Evolutionary conservation across 331 rosid species (phyloP).

Genomic region (Quercus phellos): DNA sequence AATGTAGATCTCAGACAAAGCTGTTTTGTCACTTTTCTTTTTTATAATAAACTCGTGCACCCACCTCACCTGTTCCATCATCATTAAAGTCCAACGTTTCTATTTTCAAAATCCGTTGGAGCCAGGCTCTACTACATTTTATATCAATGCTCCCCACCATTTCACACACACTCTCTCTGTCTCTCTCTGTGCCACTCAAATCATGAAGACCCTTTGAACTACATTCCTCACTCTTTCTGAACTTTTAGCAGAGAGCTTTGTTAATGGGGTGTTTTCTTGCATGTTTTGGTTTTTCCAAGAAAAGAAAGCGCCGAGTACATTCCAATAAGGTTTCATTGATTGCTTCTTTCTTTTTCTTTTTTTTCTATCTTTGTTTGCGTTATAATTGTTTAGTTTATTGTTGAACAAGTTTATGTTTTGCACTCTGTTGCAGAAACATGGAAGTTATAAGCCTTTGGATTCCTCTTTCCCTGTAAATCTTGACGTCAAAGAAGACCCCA

Average conservation of each 20-base stretch:
- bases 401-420: neutral
- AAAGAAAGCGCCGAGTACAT: conserved; percentile 48
- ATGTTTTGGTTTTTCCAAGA: conserved; percentile 67
- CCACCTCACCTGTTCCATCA: conserved; percentile 20
- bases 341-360: neutral
- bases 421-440: conserved; percentile 45
- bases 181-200: conserved; percentile 1
- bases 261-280: conserved; percentile 81
- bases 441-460: conserved; percentile 48
- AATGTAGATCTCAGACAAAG: conserved; percentile 23
- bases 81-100: conserved; percentile 50
- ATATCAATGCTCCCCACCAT: neutral
- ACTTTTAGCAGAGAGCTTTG: neutral
- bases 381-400: neutral
- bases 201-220: neutral
- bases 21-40: neutral
- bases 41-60: conserved; percentile 10
- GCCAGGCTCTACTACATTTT: conserved; percentile 41
- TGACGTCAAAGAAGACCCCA: conserved; percentile 28
- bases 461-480: conserved; percentile 27
- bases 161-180: neutral
- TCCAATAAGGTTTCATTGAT: conserved; percentile 29
- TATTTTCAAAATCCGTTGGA: conserved; percentile 56
- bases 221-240: conserved; percentile 18
- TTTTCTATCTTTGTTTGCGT: neutral